Base-by-base conservation (phyloP, 176 grass and related monocot species). In the Rhipidocladum racemiflorum region DNA sequence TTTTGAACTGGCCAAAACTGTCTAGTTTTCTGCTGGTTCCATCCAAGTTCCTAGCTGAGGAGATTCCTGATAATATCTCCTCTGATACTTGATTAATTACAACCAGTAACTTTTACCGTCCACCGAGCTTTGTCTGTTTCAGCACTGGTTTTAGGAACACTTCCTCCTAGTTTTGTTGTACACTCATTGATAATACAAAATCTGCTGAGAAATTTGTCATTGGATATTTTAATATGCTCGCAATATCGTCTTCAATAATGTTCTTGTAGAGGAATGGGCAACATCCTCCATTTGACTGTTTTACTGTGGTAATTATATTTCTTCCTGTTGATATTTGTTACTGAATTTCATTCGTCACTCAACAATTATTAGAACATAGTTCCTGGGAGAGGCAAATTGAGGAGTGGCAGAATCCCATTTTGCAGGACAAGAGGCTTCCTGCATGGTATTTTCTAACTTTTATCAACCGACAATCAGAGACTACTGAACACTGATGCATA, bases 371-470 rank as follows among this genome's bases (percentile, higher is more conserved):
- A 97, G 94, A 94, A 24, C 92, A 92, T 87, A 28, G 81, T 87
- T 91, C 88, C 20, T 98, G 95, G 95, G 95, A 98, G 69, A 72
- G 20, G 34, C 86, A 91, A 81, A 98, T 98, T 86, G 88, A 98
- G 73, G 86, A 98, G 61, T 98, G 95, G 95, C 95, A 98, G 76
- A 88, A 68, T 61, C 90, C 90, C 91, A 91, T 98, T 80, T 74
- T 98, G 82, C 88, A 93, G 81, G 92, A 98, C 68, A 75, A 84
- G 82, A 94, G 88, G 71, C 59, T 95, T 81, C 95, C 95, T 62
- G 34, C 75, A 59, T 98, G 92, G 95, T 98, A 90, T 81, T 70
- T 77, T 89, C 16, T 17, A 65, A 61, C 56, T 14, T 76, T 24
- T 28, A 53, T 24, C 45, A 18, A 61, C 8, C 9, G 51, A 43